phyloP scores from a whole-genome alignment of 2,329 filamentous ascomycete genomes.

The Cladosporium phlei region DNA sequence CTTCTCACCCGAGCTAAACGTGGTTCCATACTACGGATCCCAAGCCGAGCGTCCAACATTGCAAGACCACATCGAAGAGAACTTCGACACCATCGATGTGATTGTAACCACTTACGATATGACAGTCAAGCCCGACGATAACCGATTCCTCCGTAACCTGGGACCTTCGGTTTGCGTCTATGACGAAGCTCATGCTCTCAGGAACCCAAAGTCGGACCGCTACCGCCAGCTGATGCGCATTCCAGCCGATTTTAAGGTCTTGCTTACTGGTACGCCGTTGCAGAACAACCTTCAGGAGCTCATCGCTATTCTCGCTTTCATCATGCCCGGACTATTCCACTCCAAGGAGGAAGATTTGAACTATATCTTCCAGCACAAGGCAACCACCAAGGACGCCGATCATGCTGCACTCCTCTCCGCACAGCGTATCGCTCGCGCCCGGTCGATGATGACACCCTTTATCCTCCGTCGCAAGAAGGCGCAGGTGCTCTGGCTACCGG shows the following conservation, averaged over 20 bases:
- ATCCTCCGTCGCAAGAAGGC: constrained; percentile 90
- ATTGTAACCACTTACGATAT: constrained; percentile 70
- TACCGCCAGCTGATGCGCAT: constrained; percentile 78
- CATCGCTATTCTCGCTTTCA: constrained; percentile 85
- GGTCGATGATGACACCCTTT: constrained; percentile 91
- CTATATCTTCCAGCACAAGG: constrained; percentile 86
- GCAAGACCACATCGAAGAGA: constrained; percentile 61
- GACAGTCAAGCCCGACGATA: constrained; percentile 56
- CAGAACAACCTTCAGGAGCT: constrained; percentile 94
- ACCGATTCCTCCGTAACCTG: constrained; percentile 56
- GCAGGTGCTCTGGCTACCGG: constrained; percentile 75
- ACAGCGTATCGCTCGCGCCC: constrained; percentile 79
- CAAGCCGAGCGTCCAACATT: constrained; percentile 64
- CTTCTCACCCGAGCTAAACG: constrained; percentile 73
- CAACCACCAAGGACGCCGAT: constrained; percentile 70
- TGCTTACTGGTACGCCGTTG: constrained; percentile 85
- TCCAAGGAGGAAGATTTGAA: constrained; percentile 73
- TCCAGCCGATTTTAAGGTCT: constrained; percentile 72
- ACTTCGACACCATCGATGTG: constrained; percentile 62
- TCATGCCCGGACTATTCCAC: constrained; percentile 79
- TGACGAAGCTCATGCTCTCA: constrained; percentile 90
- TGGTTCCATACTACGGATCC: constrained; percentile 68
- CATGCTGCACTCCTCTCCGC: constrained; percentile 80
- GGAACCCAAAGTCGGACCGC: constrained; percentile 77
- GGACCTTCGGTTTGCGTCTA: constrained; percentile 64